Percentiles rank a stretch among this genome's conserved stretches.
These are phyloP conservation scores for Tricholoma flavovirens DNA, from an alignment of 768 basidiomycete species.

Conservation along the genomic window DNA sequence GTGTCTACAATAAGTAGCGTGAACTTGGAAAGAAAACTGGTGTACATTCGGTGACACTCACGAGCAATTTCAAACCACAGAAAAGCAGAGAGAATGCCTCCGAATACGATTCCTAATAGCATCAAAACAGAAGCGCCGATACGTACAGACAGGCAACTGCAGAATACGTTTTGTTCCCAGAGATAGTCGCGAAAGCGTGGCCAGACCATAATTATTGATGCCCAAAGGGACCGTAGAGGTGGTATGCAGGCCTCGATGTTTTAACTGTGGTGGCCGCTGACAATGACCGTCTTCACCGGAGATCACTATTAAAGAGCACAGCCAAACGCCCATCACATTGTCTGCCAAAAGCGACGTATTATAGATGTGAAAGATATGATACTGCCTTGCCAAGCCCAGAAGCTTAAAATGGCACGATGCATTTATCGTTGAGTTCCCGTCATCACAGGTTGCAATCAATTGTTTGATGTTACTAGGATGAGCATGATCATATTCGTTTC, in stretches of 20 bases:
- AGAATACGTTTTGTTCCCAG: slow-evolving; percentile 49
- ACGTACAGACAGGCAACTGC: slow-evolving; percentile 60
- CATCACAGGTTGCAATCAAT: no score
- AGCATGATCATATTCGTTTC: no score
- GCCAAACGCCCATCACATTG: not conserved
- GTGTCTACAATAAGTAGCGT: slow-evolving; percentile 21
- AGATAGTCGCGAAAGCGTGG: slow-evolving; percentile 40
- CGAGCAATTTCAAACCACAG: slow-evolving; percentile 61
- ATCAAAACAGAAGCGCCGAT: slow-evolving; percentile 54
- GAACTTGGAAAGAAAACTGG: not conserved
- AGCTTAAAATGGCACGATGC: no score
- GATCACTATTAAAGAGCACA: not conserved
- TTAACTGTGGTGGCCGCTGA: not conserved
- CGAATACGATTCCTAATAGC: slow-evolving; percentile 45
- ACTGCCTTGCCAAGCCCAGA: no score
- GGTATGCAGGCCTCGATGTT: not conserved
- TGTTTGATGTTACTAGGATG: no score
- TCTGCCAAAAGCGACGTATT: not conserved
- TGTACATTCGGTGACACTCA: slow-evolving; percentile 26
- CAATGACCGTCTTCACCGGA: not conserved
- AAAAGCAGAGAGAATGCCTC: slow-evolving; percentile 46
- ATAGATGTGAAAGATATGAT: not conserved
- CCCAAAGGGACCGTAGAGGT: no score
- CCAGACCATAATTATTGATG: slow-evolving; percentile 29
- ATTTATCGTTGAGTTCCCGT: no score